A percentile compares a stretch with the other conserved stretches of the same genome.
Conservation (phyloP, 805 yeast genomes). For the Saturnispora silvae region DNA sequence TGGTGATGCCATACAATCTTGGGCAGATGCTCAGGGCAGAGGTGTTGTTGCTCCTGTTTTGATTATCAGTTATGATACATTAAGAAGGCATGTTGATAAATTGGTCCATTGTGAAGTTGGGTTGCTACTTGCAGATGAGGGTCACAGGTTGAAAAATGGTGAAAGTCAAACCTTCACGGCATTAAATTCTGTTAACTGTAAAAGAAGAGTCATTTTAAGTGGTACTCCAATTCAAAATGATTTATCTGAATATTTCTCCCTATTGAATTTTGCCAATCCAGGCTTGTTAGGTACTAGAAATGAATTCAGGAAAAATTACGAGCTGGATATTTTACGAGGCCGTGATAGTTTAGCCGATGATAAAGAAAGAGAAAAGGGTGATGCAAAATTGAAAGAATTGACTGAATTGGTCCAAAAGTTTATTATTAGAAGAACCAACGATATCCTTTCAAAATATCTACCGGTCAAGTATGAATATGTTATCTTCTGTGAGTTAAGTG, state of each 20-base stretch:
- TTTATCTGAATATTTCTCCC: slow-evolving; percentile 83
- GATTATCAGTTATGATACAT: slow-evolving; percentile 88
- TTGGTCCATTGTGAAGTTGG: slow-evolving; percentile 76
- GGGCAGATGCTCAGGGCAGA: slow-evolving; percentile 86
- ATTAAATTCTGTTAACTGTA: slow-evolving; percentile 70
- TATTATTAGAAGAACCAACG: slow-evolving; percentile 92
- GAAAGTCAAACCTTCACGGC: slow-evolving; percentile 89
- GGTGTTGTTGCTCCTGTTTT: slow-evolving; percentile 86
- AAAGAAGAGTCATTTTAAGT: slow-evolving; percentile 81
- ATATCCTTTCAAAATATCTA: slow-evolving; percentile 81
- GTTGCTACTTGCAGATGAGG: slow-evolving; percentile 75
- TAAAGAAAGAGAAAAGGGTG: slow-evolving; percentile 60
- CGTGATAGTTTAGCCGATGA: slow-evolving; percentile 88
- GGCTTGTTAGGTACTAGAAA: slow-evolving; percentile 76
- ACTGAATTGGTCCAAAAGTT: slow-evolving; percentile 74
- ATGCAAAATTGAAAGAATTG: slow-evolving; percentile 55
- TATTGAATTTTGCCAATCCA: slow-evolving; percentile 88
- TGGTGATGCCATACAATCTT: slow-evolving; percentile 54
- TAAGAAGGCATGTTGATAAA: slow-evolving; percentile 73
- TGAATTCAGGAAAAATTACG: slow-evolving; percentile 81
- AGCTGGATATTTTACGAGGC: slow-evolving; percentile 67
- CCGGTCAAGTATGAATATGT: slow-evolving; percentile 97
- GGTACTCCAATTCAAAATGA: slow-evolving; percentile 98
- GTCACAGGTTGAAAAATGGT: slow-evolving; percentile 76
- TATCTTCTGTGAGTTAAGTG: slow-evolving; percentile 77